Base-by-base conservation (phyloP, 805 yeast species). In the Nakazawaea ishiwadae region DNA sequence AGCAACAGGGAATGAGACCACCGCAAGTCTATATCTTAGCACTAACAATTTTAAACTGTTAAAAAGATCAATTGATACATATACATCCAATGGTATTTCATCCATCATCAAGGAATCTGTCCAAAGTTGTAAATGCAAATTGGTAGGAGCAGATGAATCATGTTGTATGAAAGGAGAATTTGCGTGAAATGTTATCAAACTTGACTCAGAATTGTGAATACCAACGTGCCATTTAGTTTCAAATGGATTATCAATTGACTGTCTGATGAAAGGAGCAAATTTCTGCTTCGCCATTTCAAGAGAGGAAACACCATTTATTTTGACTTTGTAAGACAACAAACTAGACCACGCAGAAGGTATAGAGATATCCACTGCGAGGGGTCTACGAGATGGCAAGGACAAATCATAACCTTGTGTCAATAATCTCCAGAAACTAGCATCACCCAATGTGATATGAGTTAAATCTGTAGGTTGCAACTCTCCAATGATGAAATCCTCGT, bases 171-270 rank as follows among this genome's bases (percentile, higher is more conserved):
- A 84, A 2, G 90, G 91, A 0, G 93, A 79, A 18, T 77, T 69
- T 21, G 85, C 83, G 53, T 85, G 91, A 29, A 68, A 60, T 38
- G 63, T 63, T 29, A 68, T 57, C 45, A 53, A 65, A 44, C 66
- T 59, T n/a, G 66, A 59, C 17, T 66, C 55, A 16, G 65, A 56
- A 4, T 64, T 56, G 5, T 64, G 56, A 1, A 80, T 45, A 42
- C 80, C 71, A 7, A 83, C 60, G 51, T 80, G 84, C 89, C 91
- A 90, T 60, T 87, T 88, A 0, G 87, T 72, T 56, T 90, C 96
- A 50, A 65, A 71, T 1, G 85, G 84, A 27, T 77, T 79, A 9
- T 67, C 63, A 4, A 77, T 65, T 63, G 74, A 73, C 58, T 89
- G 96, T 43, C 88, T 70, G 3, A 84, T 58, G 28, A 88, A 67